These are phyloP conservation scores for Starmerella sirachaensis DNA, from an alignment of 805 yeast species.

Conservation along the genomic window DNA sequence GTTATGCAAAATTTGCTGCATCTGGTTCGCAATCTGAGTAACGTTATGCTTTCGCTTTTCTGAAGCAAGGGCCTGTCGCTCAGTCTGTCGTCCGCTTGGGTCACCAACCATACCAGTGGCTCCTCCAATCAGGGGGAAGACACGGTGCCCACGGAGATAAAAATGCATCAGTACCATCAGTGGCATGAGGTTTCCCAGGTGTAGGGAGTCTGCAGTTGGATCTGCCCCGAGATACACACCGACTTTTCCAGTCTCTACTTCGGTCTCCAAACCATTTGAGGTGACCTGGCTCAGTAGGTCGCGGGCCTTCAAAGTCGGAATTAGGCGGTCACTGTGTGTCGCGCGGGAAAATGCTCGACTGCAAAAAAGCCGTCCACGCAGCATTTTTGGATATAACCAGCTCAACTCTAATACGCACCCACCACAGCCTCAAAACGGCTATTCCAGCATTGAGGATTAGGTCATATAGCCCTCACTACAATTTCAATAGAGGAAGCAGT, in stretches of 20 bases:
- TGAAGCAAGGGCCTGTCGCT: conserved; percentile 49
- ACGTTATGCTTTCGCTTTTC: conserved; percentile 46
- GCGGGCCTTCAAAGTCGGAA: conserved; percentile 34
- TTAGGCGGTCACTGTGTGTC: conserved; percentile 27
- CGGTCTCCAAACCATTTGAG: conserved; percentile 14
- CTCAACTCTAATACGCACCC: too few species aligned
- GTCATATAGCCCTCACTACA: too few species aligned
- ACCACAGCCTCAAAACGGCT: too few species aligned
- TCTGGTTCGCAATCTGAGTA: conserved; percentile 45
- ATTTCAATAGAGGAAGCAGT: too few species aligned
- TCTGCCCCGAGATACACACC: conserved; percentile 90
- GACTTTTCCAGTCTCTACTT: conserved; percentile 31
- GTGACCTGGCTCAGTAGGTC: conserved; percentile 35
- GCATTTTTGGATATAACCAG: background rate
- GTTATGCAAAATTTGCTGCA: conserved; percentile 44
- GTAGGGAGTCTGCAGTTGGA: conserved; percentile 83
- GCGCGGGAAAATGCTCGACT: background rate
- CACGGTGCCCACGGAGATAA: conserved; percentile 68
- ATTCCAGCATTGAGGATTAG: too few species aligned
- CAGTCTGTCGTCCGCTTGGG: conserved; percentile 83
- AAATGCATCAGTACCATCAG: conserved; percentile 75
- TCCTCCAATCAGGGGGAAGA: conserved; percentile 58
- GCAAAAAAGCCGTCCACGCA: background rate
- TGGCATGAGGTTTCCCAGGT: conserved; percentile 83
- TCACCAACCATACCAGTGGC: conserved; percentile 96